Conservation (phyloP, 108 stramenopile genomes). For the Mediolabrus comicus region DNA sequence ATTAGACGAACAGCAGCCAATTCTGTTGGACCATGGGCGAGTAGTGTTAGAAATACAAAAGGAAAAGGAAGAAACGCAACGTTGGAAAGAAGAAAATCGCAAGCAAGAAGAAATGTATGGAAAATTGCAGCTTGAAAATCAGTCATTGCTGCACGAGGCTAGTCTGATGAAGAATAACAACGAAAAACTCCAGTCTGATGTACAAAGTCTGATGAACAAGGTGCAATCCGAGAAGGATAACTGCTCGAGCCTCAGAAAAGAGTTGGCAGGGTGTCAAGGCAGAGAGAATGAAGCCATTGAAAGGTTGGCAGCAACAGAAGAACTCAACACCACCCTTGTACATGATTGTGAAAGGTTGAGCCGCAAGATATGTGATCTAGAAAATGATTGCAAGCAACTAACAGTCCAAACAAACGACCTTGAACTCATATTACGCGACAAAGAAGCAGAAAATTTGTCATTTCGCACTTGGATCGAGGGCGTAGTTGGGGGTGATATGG, state of each 20-base stretch:
- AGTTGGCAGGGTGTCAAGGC: slow-evolving; percentile 19
- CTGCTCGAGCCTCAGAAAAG: slow-evolving; percentile 4
- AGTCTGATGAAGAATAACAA: slow-evolving; percentile 4
- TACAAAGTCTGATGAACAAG: slow-evolving; percentile 7
- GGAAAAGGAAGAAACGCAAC: slow-evolving; percentile 8
- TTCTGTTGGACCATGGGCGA: slow-evolving; percentile 21
- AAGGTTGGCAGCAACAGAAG: slow-evolving; percentile 23
- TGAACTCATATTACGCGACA: slow-evolving; percentile 1
- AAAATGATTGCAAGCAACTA: slow-evolving; percentile 14
- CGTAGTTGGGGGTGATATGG: slow-evolving; percentile 25
- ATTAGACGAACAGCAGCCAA: slow-evolving; percentile 25
- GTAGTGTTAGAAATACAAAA: slow-evolving; percentile 21
- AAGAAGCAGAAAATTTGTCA: slow-evolving; percentile 15
- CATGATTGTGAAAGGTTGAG: background rate
- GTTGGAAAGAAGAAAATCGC: slow-evolving; percentile 6
- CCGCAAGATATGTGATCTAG: slow-evolving; percentile 16
- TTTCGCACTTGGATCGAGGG: slow-evolving; percentile 15
- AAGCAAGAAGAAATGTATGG: slow-evolving; percentile 6
- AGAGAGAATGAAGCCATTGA: slow-evolving; percentile 11
- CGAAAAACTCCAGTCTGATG: slow-evolving; percentile 6
- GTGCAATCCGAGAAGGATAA: too few species aligned
- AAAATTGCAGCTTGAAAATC: slow-evolving; percentile 7
- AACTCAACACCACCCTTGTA: slow-evolving; percentile 10
- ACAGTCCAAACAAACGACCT: slow-evolving; percentile 4
- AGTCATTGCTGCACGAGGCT: slow-evolving; percentile 2